These are phyloP conservation scores for Monilinia polystroma DNA, from an alignment of 2,329 filamentous ascomycete genomes.

Conservation along the genomic window DNA sequence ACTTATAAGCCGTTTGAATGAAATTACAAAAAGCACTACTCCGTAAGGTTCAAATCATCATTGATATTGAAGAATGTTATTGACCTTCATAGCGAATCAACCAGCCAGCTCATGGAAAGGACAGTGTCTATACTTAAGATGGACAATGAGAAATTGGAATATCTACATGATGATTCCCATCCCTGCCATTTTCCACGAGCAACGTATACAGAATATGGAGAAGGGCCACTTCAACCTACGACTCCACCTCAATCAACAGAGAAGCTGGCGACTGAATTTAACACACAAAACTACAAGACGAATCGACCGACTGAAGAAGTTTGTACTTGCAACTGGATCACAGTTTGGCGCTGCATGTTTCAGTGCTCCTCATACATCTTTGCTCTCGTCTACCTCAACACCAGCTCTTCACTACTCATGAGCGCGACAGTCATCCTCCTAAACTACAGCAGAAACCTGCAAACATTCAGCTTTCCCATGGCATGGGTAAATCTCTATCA, in stretches of 20 bases:
- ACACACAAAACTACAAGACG: neutral
- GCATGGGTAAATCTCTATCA: neutral
- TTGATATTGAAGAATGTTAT: neutral
- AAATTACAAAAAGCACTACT: neutral
- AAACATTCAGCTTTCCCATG: neutral
- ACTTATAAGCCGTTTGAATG: neutral
- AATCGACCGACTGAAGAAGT: neutral
- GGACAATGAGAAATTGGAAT: neutral
- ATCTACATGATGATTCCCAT: neutral
- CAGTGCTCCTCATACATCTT: neutral
- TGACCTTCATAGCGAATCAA: neutral
- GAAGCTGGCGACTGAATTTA: neutral
- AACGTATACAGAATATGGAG: neutral
- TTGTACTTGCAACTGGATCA: neutral
- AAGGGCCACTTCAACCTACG: neutral
- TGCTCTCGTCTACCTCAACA: neutral
- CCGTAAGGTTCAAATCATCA: neutral
- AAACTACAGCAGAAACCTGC: neutral
- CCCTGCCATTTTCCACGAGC: neutral
- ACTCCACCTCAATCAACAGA: neutral
- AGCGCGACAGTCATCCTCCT: neutral
- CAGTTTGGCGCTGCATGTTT: neutral
- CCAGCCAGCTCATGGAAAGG: neutral
- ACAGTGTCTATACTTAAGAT: neutral
- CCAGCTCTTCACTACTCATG: constrained; percentile 13